Base-by-base conservation (phyloP, 2,329 filamentous ascomycete genomes). In the Colletotrichum spaethianum region DNA sequence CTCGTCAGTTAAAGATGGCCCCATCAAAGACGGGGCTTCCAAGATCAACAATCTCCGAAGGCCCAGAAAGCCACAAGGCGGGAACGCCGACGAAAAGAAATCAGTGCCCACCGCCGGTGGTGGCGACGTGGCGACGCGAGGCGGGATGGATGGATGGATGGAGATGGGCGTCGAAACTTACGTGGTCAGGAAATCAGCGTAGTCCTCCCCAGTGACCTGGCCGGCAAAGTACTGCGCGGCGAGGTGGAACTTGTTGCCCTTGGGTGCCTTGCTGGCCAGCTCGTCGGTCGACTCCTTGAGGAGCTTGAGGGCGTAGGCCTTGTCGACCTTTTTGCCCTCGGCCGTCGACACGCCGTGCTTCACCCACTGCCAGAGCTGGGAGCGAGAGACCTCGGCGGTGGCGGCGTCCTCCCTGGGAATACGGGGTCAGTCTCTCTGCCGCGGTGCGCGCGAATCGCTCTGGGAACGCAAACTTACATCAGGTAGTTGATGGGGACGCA, bases 401-500 rank as follows among this genome's bases (percentile, higher is more conserved):
- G 96, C 96, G 23, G 96, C 96, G 78, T 98, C 96, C 86, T 99
- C 96, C 87, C 87, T 88, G 74, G 4, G 18, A 18, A 26, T 2
- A 26, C 2, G 14, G 14, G 23, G 50, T 72, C 12, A 72, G 68
- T 53, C 48, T 23, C 42, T 57, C 11, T 31, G 14, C 9, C 14
- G n/a, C 53, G 80, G 74, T 64, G 44, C 71, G 38, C 38, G 12
- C 12, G 11, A 38, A 75, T 71, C 73, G 67, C 6, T 33, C 4
- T 42, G 14, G 18, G 61, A 36, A 4, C 2, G 14, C 8, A 12
- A 16, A 82, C 83, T 80, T 84, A 90, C 96, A 98, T 98, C 67
- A 98, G 88, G 82, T 93, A 97, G 88, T 98, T 98, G 85, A 98
- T 98, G 60, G 96, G 96, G 64, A 98, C 95, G 79, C 96, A 99